These are phyloP conservation scores for Santalum album DNA, from an alignment of 164 flowering plant genomes.

Conservation along the genomic window DNA sequence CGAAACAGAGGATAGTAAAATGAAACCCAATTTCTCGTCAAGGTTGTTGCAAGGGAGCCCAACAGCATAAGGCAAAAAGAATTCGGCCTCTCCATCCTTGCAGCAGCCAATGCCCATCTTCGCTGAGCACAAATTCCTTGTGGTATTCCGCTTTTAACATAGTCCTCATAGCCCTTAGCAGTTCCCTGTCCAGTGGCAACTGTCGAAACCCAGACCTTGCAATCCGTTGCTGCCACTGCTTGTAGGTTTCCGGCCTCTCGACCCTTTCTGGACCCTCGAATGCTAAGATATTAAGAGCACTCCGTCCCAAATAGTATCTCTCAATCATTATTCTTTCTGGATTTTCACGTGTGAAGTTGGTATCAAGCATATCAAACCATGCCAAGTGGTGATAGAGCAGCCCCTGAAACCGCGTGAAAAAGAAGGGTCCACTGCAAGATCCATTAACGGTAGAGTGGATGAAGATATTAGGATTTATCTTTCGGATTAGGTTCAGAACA, in stretches of 20 bases:
- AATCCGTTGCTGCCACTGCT: background rate
- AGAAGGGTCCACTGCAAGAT: background rate
- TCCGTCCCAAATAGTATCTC: background rate
- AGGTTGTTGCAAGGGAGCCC: too few species aligned
- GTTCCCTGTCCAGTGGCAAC: background rate
- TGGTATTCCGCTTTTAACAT: background rate
- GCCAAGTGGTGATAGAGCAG: background rate
- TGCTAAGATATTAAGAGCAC: background rate
- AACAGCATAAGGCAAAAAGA: background rate
- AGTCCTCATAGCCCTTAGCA: background rate
- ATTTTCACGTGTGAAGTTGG: background rate
- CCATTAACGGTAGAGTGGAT: background rate
- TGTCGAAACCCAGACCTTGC: background rate
- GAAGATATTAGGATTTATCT: background rate
- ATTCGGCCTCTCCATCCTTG: background rate
- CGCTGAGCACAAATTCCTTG: background rate
- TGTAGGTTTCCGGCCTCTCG: background rate
- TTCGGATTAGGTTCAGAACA: background rate
- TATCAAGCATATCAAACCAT: background rate
- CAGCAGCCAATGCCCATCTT: background rate
- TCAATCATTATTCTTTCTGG: background rate
- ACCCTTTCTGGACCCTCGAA: background rate
- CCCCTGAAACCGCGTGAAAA: background rate
- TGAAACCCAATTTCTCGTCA: too few species aligned
- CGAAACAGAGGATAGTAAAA: too few species aligned